Base-by-base conservation (phyloP, 2,329 filamentous ascomycete species). In the Daldinia sp. region DNA sequence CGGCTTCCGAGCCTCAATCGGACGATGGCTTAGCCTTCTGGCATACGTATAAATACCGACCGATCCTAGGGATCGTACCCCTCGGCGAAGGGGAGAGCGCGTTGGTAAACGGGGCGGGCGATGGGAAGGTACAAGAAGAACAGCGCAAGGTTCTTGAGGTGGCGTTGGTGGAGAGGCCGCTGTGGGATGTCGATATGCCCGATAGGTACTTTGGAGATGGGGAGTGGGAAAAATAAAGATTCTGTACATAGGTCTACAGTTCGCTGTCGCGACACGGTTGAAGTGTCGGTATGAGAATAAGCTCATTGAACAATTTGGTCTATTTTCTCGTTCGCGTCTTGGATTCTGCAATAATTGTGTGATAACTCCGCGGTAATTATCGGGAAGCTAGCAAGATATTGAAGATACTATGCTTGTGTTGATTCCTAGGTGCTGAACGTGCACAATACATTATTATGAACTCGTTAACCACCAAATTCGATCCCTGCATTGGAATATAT, bases 41-140 rank as follows among this genome's bases (percentile, higher is more conserved):
- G 92, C 87, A 89, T 74, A 96, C 94, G 4, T 93, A 91, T 82
- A 96, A 96, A 77, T 99, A 98, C 78, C 86, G 94, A 61, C 92
- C 94, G n/a, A 93, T 99, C 70, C 82, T 99, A 64, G 95, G 94
- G 55, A 79, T 88, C 34, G 83, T 87, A 32, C 80, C 81, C 41
- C 77, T 84, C 66, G 73, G 67, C 15, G 70, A 71, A 27, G 74
- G 73, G 54, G 70, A 68, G 17, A 76, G 78, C 23, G 74, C 75
- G 11, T 71, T 69, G 63, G 63, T 58, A 30, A 68, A 69, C 34
- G 61, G 58, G 25, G 58, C 29, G 19, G 47, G 57, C 8, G 58
- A 61, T 10, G 52, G 61, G 30, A 52, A 53, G 6, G 49, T 52
- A 11, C 57, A 63, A 10, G 55, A 47, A n/a, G 48, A 51, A 34